Base-by-base conservation (phyloP, 768 basidiomycete genomes). In the Termitomyces sp. region DNA sequence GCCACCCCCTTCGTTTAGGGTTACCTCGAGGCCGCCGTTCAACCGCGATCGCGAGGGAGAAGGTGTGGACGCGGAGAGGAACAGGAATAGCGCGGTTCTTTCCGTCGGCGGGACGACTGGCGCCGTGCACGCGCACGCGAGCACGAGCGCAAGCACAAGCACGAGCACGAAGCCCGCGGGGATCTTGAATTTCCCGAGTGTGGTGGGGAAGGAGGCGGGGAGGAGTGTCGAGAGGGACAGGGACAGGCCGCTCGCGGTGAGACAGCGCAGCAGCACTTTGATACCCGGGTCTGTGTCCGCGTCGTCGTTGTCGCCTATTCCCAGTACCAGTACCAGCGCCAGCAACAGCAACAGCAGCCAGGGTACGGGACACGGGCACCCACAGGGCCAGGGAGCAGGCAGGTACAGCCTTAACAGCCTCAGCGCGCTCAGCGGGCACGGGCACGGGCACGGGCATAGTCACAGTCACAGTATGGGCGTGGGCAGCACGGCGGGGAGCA, bases 1-100 rank as follows among this genome's bases (percentile, higher is more conserved):
- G 47, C 80, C 84, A 4, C 77, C 77, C 10, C 78, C 82, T 7
- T 73, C 83, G 27, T 87, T 87, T 63, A 82, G 81, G 58, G 85
- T 87, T 46, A 83, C 81, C 2, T 85, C 84, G 20, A 71, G 85
- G 22, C 84, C 85, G 22, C 72, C 76, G 48, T 67, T 80, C 67
- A 51, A 74, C 27, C 39, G 49, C 2, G 42, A 43, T 12, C 41
- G 39, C 16, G 37, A n/a, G 18, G 18, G 18, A 2, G 39, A n/a
- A 0, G 22, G 22, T 5, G 42, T 13, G 5, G 42, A 43, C 2
- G 42, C 22, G 42, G 42, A 8, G 10, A 18, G 5, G 18, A 39
- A 8, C 14, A 39, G 37, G 18, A 39, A n/a, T 3, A n/a, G 37
- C 6, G 6, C 12, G 6, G 37, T 39, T 39, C 37, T 39, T n/a